Conservation (phyloP, 108 stramenopile genomes). For the Discostella stelligeroides region DNA sequence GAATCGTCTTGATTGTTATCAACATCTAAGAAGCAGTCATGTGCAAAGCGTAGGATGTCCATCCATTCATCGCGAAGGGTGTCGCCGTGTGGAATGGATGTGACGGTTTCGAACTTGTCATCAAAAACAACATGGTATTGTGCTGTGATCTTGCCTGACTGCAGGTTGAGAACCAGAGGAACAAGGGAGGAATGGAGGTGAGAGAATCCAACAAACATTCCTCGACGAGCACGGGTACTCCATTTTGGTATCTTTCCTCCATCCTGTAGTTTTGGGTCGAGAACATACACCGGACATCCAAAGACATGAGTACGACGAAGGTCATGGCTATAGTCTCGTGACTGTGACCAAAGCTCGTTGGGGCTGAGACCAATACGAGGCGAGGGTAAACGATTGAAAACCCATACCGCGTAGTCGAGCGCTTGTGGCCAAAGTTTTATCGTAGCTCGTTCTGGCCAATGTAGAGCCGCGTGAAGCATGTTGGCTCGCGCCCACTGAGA, state of each 20-base stretch:
- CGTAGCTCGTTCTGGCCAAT: too few species aligned
- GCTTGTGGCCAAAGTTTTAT: too few species aligned
- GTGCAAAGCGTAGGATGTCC: neutral
- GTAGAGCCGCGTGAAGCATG: too few species aligned
- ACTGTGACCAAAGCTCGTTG: conserved; percentile 12
- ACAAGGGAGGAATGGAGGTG: too few species aligned
- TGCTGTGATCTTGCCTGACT: neutral
- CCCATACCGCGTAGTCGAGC: too few species aligned
- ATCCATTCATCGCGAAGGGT: neutral
- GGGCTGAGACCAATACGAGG: conserved; percentile 19
- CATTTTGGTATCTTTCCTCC: too few species aligned
- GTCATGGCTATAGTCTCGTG: too few species aligned
- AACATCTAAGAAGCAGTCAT: neutral
- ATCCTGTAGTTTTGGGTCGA: conserved; percentile 44
- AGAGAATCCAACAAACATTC: too few species aligned
- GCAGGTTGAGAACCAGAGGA: neutral
- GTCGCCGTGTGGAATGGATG: neutral
- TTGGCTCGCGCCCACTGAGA: too few species aligned
- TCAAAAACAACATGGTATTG: too few species aligned
- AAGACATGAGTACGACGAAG: conserved; percentile 25
- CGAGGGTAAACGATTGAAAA: too few species aligned
- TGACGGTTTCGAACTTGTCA: too few species aligned
- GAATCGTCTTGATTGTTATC: neutral
- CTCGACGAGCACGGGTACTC: neutral
- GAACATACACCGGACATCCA: conserved; percentile 53